Evolutionary conservation across 306 rosid species (phyloP).

Genomic region (Quercus engelmannii): DNA sequence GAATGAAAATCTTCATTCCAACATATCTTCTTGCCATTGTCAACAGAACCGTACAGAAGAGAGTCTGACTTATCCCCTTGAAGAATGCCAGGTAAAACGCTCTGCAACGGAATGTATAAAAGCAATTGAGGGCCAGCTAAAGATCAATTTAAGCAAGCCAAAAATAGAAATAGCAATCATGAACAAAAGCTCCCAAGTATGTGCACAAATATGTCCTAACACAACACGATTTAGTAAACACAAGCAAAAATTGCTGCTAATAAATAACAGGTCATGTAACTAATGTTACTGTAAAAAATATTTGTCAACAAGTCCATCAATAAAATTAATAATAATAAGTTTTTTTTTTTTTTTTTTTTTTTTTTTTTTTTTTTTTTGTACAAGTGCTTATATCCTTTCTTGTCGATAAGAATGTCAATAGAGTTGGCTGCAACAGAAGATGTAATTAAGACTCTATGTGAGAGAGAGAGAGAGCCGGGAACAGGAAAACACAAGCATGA

Average conservation of each 20-base stretch:
- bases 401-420: background rate
- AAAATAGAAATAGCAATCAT: slow-evolving; percentile 2
- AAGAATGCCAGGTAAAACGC: slow-evolving; percentile 97
- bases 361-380: no score
- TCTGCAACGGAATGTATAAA: slow-evolving; percentile 45
- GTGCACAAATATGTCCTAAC: background rate
- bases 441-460: no score
- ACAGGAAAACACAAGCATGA: background rate
- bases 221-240: no score
- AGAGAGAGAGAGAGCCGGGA: no score
- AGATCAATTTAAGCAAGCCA: slow-evolving; percentile 9
- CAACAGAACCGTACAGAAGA: slow-evolving; percentile 95
- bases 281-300: background rate
- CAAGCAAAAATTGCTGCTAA: background rate
- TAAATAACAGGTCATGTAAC: background rate
- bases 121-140: background rate
- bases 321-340: no score
- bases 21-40: slow-evolving; percentile 93
- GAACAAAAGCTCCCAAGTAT: background rate
- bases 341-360: no score
- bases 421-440: background rate
- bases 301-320: background rate
- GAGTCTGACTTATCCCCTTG: slow-evolving; percentile 98
- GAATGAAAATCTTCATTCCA: slow-evolving; percentile 98
- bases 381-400: background rate